Evolutionary conservation across 1,284 basidiomycete genomes (phyloP), one percentile per base, ranked within the genome.

Genomic region (Ustilago curta): DNA sequence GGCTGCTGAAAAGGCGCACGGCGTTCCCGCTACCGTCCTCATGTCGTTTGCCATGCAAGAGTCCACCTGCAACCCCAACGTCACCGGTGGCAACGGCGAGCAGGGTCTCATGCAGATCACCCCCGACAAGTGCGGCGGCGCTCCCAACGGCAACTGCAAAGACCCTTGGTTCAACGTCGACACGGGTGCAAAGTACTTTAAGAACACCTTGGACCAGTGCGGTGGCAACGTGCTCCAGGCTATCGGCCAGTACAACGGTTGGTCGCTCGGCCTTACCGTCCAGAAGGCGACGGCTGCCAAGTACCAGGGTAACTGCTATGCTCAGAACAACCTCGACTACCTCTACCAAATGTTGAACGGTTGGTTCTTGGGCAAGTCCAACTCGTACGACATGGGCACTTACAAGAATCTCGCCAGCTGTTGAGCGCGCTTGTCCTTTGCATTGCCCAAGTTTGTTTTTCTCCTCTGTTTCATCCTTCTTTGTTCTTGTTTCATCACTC

Each of bases 91-190:
- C 45, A 79, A 80, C 37, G 79, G 79, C 14, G 79, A 79, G 60
- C 63, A 78, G 37, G 79, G 79, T 23, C 63, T 81, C 23, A 81
- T 81, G 79, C 79, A 81, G 66, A 77, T 81, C 70, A 81, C 79
- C 25, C 70, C 59, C 1, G 79, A 79, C 61, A 81, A 79, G 70
- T 79, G 77, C 53, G 67, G 68, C 25, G 71, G 72, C 16, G 75
- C 76, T 27, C 76, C 76, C 37, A 47, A 49, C 35, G 68, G 76
- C 27, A 69, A 77, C 58, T 79, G 77, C 62, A 70, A 70, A 51
- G 77, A 80, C 32, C 54, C 62, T 21, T 47, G 60, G 53, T 73
- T 70, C 62, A 81, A 81, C 62, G 67, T 79, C 32, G 59, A 64
- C 44, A 51, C 61, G 0, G 79, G 78, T n/a, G 79, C 77, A 8